Percentiles rank a stretch among this genome's conserved stretches.
Evolutionary conservation across 176 grass and related monocot species (phyloP).

Genomic region (Dendrocalamus sinicus): DNA sequence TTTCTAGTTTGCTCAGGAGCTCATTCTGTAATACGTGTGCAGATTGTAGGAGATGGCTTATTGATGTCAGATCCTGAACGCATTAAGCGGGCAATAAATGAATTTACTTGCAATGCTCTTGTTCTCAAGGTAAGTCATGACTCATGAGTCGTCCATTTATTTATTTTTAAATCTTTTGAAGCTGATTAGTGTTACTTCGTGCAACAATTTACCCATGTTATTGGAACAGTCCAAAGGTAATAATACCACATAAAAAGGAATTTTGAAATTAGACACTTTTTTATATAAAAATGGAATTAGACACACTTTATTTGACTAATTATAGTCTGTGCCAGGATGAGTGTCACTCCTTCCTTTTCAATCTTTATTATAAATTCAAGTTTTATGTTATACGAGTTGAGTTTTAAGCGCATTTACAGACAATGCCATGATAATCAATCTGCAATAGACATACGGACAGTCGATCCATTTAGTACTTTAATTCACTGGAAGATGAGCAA

Average conservation of each 20-base stretch:
- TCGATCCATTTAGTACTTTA: background rate
- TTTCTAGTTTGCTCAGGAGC: conserved; percentile 20
- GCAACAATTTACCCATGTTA: conserved; percentile 10
- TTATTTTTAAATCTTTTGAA: background rate
- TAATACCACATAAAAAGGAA: background rate
- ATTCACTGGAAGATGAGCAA: conserved; percentile 38
- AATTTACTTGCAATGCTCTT: conserved; percentile 95
- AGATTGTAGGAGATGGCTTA: conserved; percentile 95
- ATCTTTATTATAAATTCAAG: conserved; percentile 12
- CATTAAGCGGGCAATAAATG: conserved; percentile 86
- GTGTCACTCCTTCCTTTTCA: background rate
- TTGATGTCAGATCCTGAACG: conserved; percentile 90
- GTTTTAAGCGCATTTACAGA: conserved; percentile 27
- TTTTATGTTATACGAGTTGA: conserved; percentile 13
- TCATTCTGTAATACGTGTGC: conserved; percentile 42
- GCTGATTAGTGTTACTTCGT: conserved; percentile 23
- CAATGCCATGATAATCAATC: background rate
- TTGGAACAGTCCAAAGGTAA: background rate
- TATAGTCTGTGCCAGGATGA: conserved; percentile 4
- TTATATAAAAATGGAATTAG: background rate
- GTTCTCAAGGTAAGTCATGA: conserved; percentile 71
- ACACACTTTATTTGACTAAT: conserved; percentile 23
- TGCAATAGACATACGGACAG: background rate
- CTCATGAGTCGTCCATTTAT: background rate
- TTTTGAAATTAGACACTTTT: conserved; percentile 18